Conservation (phyloP, 2,329 filamentous ascomycete genomes). For the Fusarium algeriense region DNA sequence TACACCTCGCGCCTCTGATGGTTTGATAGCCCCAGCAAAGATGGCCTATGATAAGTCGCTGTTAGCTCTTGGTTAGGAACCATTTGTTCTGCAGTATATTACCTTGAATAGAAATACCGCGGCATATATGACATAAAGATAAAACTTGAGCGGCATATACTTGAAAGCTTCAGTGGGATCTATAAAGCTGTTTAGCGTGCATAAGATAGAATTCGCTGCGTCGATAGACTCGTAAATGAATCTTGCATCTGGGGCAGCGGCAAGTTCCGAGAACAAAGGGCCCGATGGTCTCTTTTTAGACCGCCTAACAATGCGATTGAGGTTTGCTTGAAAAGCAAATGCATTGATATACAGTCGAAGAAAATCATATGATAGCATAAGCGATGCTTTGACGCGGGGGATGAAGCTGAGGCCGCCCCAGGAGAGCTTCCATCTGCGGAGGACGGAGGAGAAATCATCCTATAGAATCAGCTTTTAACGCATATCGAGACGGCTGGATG, state of each 20-base stretch:
- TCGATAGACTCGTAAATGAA: constrained; percentile 76
- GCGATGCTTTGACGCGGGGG: constrained; percentile 72
- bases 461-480: constrained; percentile 18
- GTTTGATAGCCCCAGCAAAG: constrained; percentile 67
- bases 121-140: constrained; percentile 72
- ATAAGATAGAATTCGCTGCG: constrained; percentile 71
- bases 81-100: background rate
- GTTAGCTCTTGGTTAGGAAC: background rate
- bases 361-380: constrained; percentile 79
- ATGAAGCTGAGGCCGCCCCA: constrained; percentile 77
- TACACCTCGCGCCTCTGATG: constrained; percentile 66
- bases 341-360: constrained; percentile 79
- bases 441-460: constrained; percentile 77
- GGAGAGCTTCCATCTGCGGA: constrained; percentile 77
- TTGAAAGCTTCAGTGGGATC: constrained; percentile 69
- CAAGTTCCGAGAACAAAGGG: constrained; percentile 64
- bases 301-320: constrained; percentile 59
- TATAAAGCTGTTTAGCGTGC: constrained; percentile 69
- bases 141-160: constrained; percentile 74
- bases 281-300: constrained; percentile 50
- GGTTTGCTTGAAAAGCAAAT: constrained; percentile 80
- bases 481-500: too few species aligned
- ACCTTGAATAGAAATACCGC: constrained; percentile 76
- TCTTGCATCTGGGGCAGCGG: constrained; percentile 71
- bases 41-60: background rate